Evolutionary conservation across 495 filamentous ascomycete genomes (phyloP), one percentile per base, ranked within the genome.

Genomic region (Aspergillus sclerotiicarbonarius): DNA sequence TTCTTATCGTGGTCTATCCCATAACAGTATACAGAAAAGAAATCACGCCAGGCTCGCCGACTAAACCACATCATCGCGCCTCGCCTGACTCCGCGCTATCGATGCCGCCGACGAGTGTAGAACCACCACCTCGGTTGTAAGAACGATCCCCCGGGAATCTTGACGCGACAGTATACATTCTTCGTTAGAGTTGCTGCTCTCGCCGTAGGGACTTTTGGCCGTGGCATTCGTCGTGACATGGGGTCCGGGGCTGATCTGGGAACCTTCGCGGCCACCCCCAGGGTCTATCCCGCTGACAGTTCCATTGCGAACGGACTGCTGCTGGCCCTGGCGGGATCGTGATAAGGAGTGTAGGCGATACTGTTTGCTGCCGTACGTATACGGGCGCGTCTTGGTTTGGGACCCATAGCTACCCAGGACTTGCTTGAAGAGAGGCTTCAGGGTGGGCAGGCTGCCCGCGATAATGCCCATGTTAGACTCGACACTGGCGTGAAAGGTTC

Each of bases 381-480:
- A 49, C 31, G 46, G 56, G n/a, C 13, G 53, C 8, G 57, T 57
- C 19, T 47, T 47, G 8, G 65, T 62, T 2, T 55, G 58, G 0
- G 69, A 67, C 16, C 51, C 61, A 58, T 69, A 69, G 54, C 58
- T 62, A 33, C 59, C 54, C 43, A 69, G 62, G 37, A 69, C 41
- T 37, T 53, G 50, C 29, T 71, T 70, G 55, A 77, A 72, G 13
- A 80, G 70, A 8, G 77, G 77, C 35, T 72, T 72, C 20, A 79
- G 70, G 30, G 70, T 64, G 5, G 77, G 77, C 15, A 80, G 71
- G 37, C 65, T 77, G 48, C 73, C 73, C 29, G 75, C 75, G 1
- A 78, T 62, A 33, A 80, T 76, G 30, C 75, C 76, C 39, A 72
- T 66, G 57, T 74, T 72, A 57, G 61, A 61, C 66, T 76, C 74